Evolutionary conservation across 2,329 filamentous ascomycete genomes (phyloP).

Genomic region (Pyrenophora graminea): DNA sequence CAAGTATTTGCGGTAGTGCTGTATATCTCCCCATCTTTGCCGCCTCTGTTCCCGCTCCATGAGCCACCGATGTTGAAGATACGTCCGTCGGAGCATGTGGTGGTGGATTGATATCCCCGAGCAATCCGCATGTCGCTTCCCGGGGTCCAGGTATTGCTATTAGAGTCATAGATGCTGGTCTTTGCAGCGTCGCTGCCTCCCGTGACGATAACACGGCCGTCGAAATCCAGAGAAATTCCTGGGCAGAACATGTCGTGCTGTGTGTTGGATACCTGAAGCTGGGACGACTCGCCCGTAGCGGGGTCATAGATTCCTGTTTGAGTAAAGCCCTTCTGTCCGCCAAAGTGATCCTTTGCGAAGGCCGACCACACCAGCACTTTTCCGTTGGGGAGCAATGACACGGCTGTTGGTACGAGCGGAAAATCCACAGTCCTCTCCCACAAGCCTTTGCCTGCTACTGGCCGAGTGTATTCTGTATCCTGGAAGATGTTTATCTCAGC

Average conservation of each 20-base stretch:
- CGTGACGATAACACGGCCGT: conserved; percentile 58
- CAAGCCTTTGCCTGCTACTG: conserved; percentile 24
- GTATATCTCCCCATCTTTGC: conserved; percentile 60
- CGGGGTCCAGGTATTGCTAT: conserved; percentile 52
- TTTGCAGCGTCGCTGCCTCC: conserved; percentile 57
- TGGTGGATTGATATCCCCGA: conserved; percentile 62
- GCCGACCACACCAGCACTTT: conserved; percentile 35
- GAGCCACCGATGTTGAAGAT: conserved; percentile 65
- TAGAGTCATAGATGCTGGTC: conserved; percentile 52
- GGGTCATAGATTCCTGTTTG: conserved; percentile 41
- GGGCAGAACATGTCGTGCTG: conserved; percentile 63
- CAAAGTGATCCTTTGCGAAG: conserved; percentile 23
- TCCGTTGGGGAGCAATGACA: conserved; percentile 28
- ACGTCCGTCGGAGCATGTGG: conserved; percentile 57
- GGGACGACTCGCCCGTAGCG: conserved; percentile 24
- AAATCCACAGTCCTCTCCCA: conserved; percentile 37
- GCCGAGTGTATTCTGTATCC: conserved; percentile 23
- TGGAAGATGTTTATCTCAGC: conserved; percentile 35
- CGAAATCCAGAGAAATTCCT: conserved; percentile 55
- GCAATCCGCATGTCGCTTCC: conserved; percentile 58
- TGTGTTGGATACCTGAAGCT: conserved; percentile 46
- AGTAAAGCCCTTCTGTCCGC: conserved; percentile 31
- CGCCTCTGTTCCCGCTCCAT: conserved; percentile 55
- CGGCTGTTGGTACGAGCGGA: conserved; percentile 32
- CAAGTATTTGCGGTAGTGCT: conserved; percentile 53